Evolutionary conservation across 108 stramenopile species (phyloP), one percentile per base, ranked within the genome.

Genomic region (Hondaea fermentalgiana): DNA sequence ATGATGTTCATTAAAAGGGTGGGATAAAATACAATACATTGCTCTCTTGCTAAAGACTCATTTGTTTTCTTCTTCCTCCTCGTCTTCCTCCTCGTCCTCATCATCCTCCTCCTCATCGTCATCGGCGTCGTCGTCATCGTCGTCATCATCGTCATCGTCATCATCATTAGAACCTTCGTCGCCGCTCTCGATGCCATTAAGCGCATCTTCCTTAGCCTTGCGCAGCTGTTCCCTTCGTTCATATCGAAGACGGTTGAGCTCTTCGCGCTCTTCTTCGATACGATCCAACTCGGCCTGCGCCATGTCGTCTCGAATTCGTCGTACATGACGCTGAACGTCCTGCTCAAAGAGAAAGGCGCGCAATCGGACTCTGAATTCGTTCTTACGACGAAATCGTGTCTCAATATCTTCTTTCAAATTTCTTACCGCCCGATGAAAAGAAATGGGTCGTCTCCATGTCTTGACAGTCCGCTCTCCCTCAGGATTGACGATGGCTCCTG

Each of bases 261-360:
- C 87, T 16, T 58, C 4, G 29, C 87, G 87, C 55, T 58, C 55
- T 5, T 10, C 55, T 28, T 87, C 57, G 57, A 57, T 58, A 35
- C 57, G 87, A 3, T 57, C 87, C 17, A 21, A 4, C 35, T 17
- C 87, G 10, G 5, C 58, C 45, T 59, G 16, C 58, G n/a, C 44
- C 58, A 60, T 16, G 5, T 45, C 28, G 14, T 29, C 44, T 19
- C 87, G 57, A 47, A 60, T 10, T 17, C 45, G 19, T 42, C 35
- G 35, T 6, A 64, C 60, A 44, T 88, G 19, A 43, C 88, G 88
- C 60, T 60, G 60, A n/a, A 88, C 43, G 95, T 97, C 72, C 96
- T 94, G 76, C 60, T 95, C 60, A 96, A 96, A 92, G 57, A 96
- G 59, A 95, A 97, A 88, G 64, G 91, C 43, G 87, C 95, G 44